phyloP scores from a whole-genome alignment of 805 yeast genomes.

The Torulaspora indica region DNA sequence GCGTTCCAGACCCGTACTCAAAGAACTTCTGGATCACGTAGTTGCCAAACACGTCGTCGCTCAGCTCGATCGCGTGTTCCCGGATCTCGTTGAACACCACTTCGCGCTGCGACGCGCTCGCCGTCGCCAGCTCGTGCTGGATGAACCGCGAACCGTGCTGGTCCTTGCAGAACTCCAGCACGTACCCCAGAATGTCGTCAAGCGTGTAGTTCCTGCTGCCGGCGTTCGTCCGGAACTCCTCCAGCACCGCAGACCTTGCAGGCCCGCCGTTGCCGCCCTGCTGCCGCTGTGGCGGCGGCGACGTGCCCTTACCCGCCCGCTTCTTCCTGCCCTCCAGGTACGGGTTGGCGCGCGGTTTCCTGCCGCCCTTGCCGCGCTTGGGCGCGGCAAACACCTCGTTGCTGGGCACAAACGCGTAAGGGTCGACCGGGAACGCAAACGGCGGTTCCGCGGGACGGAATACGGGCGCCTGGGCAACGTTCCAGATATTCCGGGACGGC shows the following conservation, averaged over 20 bases:
- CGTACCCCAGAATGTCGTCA: constrained; percentile 77
- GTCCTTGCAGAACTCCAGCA: constrained; percentile 87
- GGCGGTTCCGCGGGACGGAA: constrained; percentile 24
- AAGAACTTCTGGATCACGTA: constrained; percentile 93
- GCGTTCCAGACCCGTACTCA: constrained; percentile 71
- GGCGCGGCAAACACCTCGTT: constrained; percentile 7
- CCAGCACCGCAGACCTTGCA: constrained; percentile 67
- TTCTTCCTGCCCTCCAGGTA: constrained; percentile 18
- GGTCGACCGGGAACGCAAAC: neutral
- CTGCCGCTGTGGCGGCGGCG: constrained; percentile 9
- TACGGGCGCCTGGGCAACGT: constrained; percentile 28
- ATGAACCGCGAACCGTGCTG: constrained; percentile 97
- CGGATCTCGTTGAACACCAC: constrained; percentile 79
- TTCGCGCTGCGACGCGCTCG: constrained; percentile 67
- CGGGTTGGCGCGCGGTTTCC: constrained; percentile 23
- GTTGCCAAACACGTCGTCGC: constrained; percentile 97
- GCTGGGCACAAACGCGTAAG: neutral
- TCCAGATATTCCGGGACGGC: constrained; percentile 23
- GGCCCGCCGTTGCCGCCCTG: constrained; percentile 17
- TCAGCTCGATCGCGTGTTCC: constrained; percentile 65
- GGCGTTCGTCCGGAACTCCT: constrained; percentile 65
- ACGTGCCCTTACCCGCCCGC: neutral
- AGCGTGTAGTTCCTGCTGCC: constrained; percentile 54
- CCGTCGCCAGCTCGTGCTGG: constrained; percentile 73
- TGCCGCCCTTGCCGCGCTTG: constrained; percentile 7